Evolutionary conservation across 208 protist species (phyloP).

Genomic region (Acanthamoeba castellanii): DNA sequence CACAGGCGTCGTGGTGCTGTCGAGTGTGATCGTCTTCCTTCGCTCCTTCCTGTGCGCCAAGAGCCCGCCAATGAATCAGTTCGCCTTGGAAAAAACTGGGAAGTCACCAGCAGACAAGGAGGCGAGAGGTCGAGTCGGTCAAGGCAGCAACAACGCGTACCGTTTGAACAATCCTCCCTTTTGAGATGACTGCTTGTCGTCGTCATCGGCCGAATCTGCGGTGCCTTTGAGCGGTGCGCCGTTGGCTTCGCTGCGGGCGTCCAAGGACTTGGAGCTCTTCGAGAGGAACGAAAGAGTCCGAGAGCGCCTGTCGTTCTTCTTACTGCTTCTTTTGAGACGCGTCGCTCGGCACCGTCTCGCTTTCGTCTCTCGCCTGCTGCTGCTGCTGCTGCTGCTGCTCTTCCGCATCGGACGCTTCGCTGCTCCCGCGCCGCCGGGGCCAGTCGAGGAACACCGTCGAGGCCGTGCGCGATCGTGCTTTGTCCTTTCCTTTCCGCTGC

Average conservation of each 20-base stretch:
- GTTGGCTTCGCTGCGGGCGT: neutral
- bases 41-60: neutral
- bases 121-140: neutral
- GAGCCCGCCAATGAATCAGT: neutral
- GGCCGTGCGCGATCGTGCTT: neutral
- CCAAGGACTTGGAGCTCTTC: neutral
- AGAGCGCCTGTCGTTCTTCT: neutral
- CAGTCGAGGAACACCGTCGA: neutral
- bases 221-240: neutral
- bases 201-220: neutral
- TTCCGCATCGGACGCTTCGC: no score
- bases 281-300: conserved; percentile 25
- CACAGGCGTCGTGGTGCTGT: neutral
- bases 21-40: neutral
- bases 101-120: neutral
- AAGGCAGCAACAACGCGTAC: neutral
- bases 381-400: neutral
- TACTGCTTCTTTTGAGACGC: neutral
- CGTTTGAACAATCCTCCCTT: neutral
- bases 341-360: neutral
- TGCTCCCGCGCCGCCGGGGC: neutral
- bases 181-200: neutral
- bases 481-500: neutral
- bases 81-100: no score
- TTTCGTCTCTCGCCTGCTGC: neutral